These are phyloP conservation scores for Dendrobium catenatum DNA, from an alignment of 106 monocot species.

Conservation along the genomic window DNA sequence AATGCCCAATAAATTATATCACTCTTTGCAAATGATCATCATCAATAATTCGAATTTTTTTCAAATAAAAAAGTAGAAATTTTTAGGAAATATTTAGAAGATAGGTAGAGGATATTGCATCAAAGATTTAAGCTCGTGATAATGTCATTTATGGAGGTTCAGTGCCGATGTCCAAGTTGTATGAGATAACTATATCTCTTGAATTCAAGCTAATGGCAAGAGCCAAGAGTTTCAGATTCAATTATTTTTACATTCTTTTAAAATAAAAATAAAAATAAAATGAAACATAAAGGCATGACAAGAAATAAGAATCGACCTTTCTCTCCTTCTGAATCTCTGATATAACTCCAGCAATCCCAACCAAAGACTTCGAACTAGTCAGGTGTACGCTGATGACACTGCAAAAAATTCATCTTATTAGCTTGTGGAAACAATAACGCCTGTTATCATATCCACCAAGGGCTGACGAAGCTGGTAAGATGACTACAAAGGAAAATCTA, in stretches of 20 bases:
- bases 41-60: too few relatives aligned
- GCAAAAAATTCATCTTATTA: conserved; percentile 10
- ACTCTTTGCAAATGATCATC: too few relatives aligned
- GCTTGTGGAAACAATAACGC: background rate
- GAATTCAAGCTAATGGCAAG: background rate
- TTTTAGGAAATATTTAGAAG: too few relatives aligned
- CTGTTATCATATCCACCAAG: background rate
- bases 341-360: conserved; percentile 90
- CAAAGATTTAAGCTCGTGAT: too few relatives aligned
- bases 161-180: too few relatives aligned
- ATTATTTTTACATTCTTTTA: background rate
- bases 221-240: background rate
- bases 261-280: background rate
- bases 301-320: conserved; percentile 51
- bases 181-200: too few relatives aligned
- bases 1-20: too few relatives aligned
- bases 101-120: too few relatives aligned
- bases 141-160: too few relatives aligned
- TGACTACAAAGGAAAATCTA: background rate
- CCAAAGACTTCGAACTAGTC: conserved; percentile 97
- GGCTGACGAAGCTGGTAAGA: background rate
- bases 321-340: conserved; percentile 90
- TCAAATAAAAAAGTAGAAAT: too few relatives aligned
- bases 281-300: background rate
- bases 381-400: conserved; percentile 94